These are phyloP conservation scores for Microdochium bolleyi DNA, from an alignment of 2,329 filamentous ascomycete genomes.

Conservation along the genomic window DNA sequence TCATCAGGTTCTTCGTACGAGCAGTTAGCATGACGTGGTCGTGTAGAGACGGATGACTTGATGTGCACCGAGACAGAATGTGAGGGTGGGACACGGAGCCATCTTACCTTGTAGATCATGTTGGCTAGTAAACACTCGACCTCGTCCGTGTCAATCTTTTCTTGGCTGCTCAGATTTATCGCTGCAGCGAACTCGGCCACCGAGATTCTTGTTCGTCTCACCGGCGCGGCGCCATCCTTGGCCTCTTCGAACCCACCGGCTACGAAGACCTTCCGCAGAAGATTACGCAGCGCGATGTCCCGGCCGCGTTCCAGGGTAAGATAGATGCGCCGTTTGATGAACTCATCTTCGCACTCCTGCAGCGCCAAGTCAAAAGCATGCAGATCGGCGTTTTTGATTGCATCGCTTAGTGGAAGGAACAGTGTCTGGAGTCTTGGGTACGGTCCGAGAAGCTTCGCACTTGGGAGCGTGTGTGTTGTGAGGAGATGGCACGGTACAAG, in stretches of 20 bases:
- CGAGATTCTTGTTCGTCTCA: constrained; percentile 70
- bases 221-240: constrained; percentile 57
- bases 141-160: constrained; percentile 76
- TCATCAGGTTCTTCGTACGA: constrained; percentile 70
- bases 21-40: constrained; percentile 25
- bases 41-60: too few relatives aligned
- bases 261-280: constrained; percentile 86
- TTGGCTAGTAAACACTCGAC: constrained; percentile 93
- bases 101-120: constrained; percentile 95
- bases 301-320: constrained; percentile 86
- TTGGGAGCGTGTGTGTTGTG: constrained; percentile 79
- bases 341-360: constrained; percentile 76
- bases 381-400: constrained; percentile 78
- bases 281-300: constrained; percentile 84
- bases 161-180: constrained; percentile 62
- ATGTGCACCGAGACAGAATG: not conserved
- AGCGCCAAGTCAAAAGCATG: constrained; percentile 78
- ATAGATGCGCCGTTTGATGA: constrained; percentile 89
- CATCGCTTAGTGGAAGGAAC: constrained; percentile 69
- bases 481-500: constrained; percentile 89
- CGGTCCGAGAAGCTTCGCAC: constrained; percentile 57
- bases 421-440: constrained; percentile 71
- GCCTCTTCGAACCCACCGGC: constrained; percentile 72
- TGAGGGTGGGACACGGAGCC: not conserved
- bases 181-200: constrained; percentile 80